Percentiles rank a stretch among this genome's conserved stretches.
These are phyloP conservation scores for Cephalotrichum gorgonifer DNA, from an alignment of 2,329 filamentous ascomycete genomes.

Conservation along the genomic window DNA sequence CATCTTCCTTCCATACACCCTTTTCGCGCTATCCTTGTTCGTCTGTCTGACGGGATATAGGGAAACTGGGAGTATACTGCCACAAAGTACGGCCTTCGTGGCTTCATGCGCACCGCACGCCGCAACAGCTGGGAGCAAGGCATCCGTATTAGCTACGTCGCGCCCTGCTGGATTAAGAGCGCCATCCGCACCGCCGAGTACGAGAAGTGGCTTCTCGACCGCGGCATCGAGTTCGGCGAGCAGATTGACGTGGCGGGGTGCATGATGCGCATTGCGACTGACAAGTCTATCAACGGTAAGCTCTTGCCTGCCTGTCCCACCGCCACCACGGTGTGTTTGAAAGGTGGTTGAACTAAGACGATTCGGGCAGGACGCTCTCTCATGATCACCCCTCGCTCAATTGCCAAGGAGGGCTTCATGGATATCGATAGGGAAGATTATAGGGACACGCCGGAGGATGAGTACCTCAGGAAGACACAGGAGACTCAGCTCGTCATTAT, in stretches of 20 bases:
- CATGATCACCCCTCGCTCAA: conserved; percentile 25
- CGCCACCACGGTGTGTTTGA: not conserved
- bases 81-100: conserved; percentile 31
- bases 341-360: not conserved
- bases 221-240: conserved; percentile 28
- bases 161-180: conserved; percentile 29
- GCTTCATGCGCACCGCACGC: conserved; percentile 29
- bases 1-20: not conserved
- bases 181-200: conserved; percentile 26
- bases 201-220: conserved; percentile 26
- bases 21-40: not conserved
- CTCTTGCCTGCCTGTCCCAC: not conserved
- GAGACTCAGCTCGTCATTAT: conserved; percentile 28
- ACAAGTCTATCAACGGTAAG: conserved; percentile 19
- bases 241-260: conserved; percentile 19
- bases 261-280: conserved; percentile 22
- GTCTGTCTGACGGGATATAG: too few species aligned
- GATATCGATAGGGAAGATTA: conserved; percentile 28
- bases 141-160: conserved; percentile 35
- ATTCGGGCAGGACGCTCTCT: conserved; percentile 21
- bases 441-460: conserved; percentile 18
- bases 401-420: conserved; percentile 27
- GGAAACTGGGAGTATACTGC: conserved; percentile 29
- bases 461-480: conserved; percentile 25
- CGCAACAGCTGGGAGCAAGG: conserved; percentile 26